Base-by-base conservation (phyloP, 345 rosid genomes). In the Boechera divaricarpa region DNA sequence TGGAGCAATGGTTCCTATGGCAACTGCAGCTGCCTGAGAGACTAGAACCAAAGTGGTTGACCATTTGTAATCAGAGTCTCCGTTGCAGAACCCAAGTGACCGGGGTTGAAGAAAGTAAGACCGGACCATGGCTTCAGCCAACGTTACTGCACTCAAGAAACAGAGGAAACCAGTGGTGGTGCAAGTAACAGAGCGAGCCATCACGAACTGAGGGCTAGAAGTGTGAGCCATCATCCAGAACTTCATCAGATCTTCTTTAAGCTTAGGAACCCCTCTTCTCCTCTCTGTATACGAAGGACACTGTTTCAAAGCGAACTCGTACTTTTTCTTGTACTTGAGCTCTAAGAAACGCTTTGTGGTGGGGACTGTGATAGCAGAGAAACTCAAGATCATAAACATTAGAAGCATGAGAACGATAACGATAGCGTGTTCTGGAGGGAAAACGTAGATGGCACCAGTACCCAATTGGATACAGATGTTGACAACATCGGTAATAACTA, bases 191-290 rank as follows among this genome's bases (percentile, higher is more conserved):
- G 93, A 94, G 64, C 94, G 87, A 41, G 88, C 93, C 54, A 88
- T 78, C 58, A 94, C 97, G 33, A 91, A 91, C 82, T 94, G 98
- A 10, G 97, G 98, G 69, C 87, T 86, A 77, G 86, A 60, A 62
- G 96, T 91, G 70, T 91, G 86, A 67, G 98, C 93, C 97, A 94
- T 91, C 88, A 94, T 87, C 93, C 98, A 90, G 51, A 76, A 88
- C 32, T 84, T 91, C 90, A 79, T 80, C 4, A 94, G 81, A 72
- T 84, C 86, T 49, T 85, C 85, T 79, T 78, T 87, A n/a, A 91
- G 87, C 67, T 82, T 78, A 67, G 74, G 58, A 7, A 76, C 67
- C 24, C 66, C 52, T 8, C 7, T 70, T n/a, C 81, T 57, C 33
- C 12, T 84, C 10, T 71, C 77, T 4, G 70, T 75, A 76, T 47